Evolutionary conservation across 2,329 filamentous ascomycete genomes (phyloP).

Genomic region (Aspergillus terreus): DNA sequence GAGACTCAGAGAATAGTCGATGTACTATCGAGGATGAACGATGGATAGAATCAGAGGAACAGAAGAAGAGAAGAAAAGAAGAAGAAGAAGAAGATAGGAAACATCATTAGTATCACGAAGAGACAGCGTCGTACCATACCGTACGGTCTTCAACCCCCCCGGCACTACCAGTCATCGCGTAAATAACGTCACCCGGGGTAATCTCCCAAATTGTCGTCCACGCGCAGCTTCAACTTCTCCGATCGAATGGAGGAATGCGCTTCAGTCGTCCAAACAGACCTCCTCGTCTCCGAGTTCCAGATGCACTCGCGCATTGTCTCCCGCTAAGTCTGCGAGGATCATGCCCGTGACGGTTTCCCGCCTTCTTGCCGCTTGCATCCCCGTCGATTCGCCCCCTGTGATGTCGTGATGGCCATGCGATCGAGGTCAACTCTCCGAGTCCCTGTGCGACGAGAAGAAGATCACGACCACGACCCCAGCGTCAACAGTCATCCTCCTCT

Average conservation of each 20-base stretch:
- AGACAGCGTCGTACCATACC: not conserved
- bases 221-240: not conserved
- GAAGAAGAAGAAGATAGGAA: not conserved
- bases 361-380: not conserved
- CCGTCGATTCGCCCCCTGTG: constrained; percentile 4
- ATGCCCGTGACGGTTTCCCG: not conserved
- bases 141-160: not conserved
- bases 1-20: not conserved
- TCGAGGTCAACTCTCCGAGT: constrained; percentile 32
- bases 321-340: not conserved
- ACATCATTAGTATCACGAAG: not conserved
- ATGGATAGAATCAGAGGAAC: not conserved
- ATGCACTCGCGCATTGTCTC: no score
- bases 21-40: not conserved
- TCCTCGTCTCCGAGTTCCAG: no score
- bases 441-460: constrained; percentile 24
- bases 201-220: not conserved
- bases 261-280: not conserved
- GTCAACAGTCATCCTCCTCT: not conserved
- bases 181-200: not conserved
- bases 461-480: not conserved
- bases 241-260: not conserved
- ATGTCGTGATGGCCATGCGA: constrained; percentile 30
- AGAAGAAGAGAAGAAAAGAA: not conserved
- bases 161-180: not conserved